These are phyloP conservation scores for Boletales sp. DNA, from an alignment of 768 basidiomycete species.

Conservation along the genomic window DNA sequence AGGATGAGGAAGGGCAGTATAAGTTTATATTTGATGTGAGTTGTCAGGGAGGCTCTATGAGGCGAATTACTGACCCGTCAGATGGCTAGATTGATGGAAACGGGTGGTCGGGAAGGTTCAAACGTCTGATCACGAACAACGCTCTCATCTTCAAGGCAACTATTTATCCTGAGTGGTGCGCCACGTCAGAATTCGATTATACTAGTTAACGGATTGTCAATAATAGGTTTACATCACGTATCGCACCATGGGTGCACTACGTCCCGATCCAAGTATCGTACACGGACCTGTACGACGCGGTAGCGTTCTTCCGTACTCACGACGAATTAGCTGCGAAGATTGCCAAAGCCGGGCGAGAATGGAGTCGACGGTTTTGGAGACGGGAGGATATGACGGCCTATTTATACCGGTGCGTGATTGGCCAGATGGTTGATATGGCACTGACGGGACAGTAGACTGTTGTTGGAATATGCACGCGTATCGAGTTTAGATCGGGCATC, in stretches of 20 bases:
- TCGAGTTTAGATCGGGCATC: background rate
- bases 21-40: constrained; percentile 60
- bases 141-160: constrained; percentile 67
- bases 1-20: constrained; percentile 50
- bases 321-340: constrained; percentile 55
- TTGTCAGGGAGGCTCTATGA: background rate
- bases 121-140: constrained; percentile 58
- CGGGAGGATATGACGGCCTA: constrained; percentile 59
- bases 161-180: constrained; percentile 70
- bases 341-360: constrained; percentile 54
- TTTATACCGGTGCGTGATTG: constrained; percentile 2
- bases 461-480: background rate
- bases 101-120: constrained; percentile 71
- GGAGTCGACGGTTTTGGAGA: constrained; percentile 59
- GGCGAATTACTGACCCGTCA: too few relatives aligned
- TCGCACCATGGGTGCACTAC: constrained; percentile 77
- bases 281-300: constrained; percentile 64
- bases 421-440: background rate
- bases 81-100: constrained; percentile 48
- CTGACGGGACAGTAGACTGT: background rate
- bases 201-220: background rate
- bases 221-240: constrained; percentile 47
- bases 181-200: too few relatives aligned
- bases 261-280: constrained; percentile 65
- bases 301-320: constrained; percentile 71